Conservation (phyloP, 768 basidiomycete genomes). For the Lactifluus volemus region DNA sequence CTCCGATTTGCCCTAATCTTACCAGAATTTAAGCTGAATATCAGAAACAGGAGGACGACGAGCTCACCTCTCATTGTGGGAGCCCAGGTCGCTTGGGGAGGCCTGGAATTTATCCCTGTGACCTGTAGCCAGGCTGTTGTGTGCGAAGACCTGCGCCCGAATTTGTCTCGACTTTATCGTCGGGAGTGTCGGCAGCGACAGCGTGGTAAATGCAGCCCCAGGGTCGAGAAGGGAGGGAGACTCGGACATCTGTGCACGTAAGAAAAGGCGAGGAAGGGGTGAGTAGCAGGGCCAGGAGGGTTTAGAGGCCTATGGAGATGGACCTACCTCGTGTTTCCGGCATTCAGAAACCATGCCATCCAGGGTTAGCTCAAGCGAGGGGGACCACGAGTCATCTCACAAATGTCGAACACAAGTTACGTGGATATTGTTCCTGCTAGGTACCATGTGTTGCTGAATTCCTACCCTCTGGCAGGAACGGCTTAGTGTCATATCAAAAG, state of each 20-base stretch:
- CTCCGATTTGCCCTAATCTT: constrained; percentile 7
- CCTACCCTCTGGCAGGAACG: not conserved
- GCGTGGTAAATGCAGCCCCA: not conserved
- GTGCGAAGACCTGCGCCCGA: not conserved
- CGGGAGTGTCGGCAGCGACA: not conserved
- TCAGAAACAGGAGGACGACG: not conserved
- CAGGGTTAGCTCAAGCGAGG: not conserved
- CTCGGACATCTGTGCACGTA: not conserved
- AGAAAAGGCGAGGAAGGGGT: not conserved
- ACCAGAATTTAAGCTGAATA: not conserved
- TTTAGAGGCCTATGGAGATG: not conserved
- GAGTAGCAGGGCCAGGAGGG: not conserved
- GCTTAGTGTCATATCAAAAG: not conserved
- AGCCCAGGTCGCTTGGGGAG: not conserved
- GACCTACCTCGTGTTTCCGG: not conserved
- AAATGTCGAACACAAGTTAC: not conserved
- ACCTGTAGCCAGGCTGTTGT: not conserved
- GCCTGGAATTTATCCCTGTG: not conserved
- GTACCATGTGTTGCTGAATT: not conserved
- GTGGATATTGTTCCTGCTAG: not conserved
- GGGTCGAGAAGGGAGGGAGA: not conserved
- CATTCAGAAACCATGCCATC: not conserved
- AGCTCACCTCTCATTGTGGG: not conserved
- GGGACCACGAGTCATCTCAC: not conserved
- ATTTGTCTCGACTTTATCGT: not conserved